Conservation (phyloP, 768 basidiomycete species). For the Lenzites betulinus region DNA sequence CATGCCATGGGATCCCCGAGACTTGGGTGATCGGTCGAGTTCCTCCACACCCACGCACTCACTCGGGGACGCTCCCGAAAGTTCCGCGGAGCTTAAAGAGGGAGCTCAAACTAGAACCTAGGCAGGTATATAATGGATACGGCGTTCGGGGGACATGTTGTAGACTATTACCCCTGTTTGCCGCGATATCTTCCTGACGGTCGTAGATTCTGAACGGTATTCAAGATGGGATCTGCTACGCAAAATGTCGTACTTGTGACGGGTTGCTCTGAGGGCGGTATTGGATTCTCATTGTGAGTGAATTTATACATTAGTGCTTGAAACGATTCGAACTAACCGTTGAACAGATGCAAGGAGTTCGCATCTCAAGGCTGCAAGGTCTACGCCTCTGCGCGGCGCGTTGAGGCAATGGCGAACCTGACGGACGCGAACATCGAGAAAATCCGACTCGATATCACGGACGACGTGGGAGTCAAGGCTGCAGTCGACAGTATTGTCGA, state of each 20-base stretch:
- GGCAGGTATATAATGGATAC: no score
- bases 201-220: background rate
- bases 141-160: no score
- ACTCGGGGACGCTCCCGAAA: no score
- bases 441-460: slow-evolving; percentile 64
- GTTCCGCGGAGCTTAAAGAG: no score
- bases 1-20: no score
- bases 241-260: background rate
- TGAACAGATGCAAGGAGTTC: slow-evolving; percentile 66
- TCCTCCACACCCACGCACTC: no score
- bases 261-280: slow-evolving; percentile 9
- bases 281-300: slow-evolving; percentile 1
- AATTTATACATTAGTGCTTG: no score
- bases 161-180: no score
- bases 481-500: slow-evolving; percentile 54
- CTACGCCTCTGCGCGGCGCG: slow-evolving; percentile 70
- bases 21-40: no score
- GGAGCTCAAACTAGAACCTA: no score
- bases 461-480: slow-evolving; percentile 52
- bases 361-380: slow-evolving; percentile 67
- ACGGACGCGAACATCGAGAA: slow-evolving; percentile 45
- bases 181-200: no score
- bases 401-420: slow-evolving; percentile 62
- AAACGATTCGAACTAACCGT: no score
- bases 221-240: background rate